Percentiles rank a stretch among this genome's conserved stretches.
phyloP scores from a whole-genome alignment of 371 early-diverging fungal genomes.

The Saksenaea vasiformis region DNA sequence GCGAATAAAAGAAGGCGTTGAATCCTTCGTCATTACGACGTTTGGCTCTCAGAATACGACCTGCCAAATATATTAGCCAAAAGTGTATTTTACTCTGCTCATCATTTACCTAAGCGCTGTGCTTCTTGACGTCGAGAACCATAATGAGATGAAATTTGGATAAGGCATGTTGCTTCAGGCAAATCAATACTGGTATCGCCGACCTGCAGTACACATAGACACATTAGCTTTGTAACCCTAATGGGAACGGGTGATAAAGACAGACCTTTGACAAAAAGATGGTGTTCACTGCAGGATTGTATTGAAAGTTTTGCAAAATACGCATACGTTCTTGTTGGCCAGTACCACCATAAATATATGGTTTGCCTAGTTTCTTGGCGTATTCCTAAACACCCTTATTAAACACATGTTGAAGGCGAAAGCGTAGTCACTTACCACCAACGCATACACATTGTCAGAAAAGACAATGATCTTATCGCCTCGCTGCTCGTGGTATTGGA shows the following conservation, averaged over 20 bases:
- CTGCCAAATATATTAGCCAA: constrained; percentile 19
- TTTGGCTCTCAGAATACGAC: constrained; percentile 98
- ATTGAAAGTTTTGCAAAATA: constrained; percentile 95
- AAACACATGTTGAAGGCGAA: neutral
- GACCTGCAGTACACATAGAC: constrained; percentile 29
- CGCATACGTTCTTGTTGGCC: constrained; percentile 95
- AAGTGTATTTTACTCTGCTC: neutral
- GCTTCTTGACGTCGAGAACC: constrained; percentile 99
- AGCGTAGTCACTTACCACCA: constrained; percentile 62
- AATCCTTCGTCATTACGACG: constrained; percentile 95
- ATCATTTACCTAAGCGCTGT: constrained; percentile 84
- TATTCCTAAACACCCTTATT: constrained; percentile 64
- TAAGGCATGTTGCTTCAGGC: constrained; percentile 99
- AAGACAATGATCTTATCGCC: constrained; percentile 99
- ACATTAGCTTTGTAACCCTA: neutral
- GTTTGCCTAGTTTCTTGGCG: constrained; percentile 88
- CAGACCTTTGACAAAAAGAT: constrained; percentile 97
- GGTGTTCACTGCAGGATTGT: constrained; percentile 93
- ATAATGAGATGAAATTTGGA: constrained; percentile 99
- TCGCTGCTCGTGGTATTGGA: constrained; percentile 91
- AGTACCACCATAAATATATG: constrained; percentile 98
- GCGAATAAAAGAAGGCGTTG: constrained; percentile 98
- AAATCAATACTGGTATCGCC: constrained; percentile 99
- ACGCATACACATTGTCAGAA: constrained; percentile 98
- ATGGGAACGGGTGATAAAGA: neutral